These are phyloP conservation scores for Saccharum officinarum DNA, from an alignment of 176 grass and related monocot species.

Conservation along the genomic window DNA sequence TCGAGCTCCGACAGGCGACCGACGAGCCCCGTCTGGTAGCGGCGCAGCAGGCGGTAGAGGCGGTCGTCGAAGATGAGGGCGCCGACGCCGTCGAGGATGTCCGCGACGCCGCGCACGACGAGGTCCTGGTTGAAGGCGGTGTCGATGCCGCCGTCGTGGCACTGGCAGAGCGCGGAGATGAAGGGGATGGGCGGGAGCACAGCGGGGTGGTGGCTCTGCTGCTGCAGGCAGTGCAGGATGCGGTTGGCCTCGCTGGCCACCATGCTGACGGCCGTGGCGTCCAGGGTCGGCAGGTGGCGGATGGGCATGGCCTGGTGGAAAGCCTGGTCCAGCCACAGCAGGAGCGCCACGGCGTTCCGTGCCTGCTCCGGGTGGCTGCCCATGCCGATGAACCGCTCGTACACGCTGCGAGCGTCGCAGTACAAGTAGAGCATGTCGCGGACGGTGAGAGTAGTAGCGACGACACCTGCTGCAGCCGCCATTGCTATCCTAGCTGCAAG, in stretches of 20 bases:
- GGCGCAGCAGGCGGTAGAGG: slow-evolving; percentile 19
- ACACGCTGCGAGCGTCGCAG: slow-evolving; percentile 39
- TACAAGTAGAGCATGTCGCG: slow-evolving; percentile 53
- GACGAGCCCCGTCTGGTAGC: slow-evolving; percentile 18
- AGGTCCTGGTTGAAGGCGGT: slow-evolving; percentile 43
- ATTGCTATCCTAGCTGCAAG: not conserved
- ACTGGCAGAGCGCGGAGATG: slow-evolving; percentile 40
- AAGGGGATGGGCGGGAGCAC: slow-evolving; percentile 33
- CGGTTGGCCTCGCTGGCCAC: slow-evolving; percentile 45
- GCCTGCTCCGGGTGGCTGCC: slow-evolving; percentile 33
- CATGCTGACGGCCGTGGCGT: not conserved
- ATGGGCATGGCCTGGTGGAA: slow-evolving; percentile 33
- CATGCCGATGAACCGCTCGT: slow-evolving; percentile 42
- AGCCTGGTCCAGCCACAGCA: slow-evolving; percentile 58
- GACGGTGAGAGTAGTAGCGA: not conserved
- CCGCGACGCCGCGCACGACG: slow-evolving; percentile 31
- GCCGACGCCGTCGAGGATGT: slow-evolving; percentile 44
- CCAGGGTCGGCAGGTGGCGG: not conserved
- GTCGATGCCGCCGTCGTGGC: not conserved
- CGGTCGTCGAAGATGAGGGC: slow-evolving; percentile 60
- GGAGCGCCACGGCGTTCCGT: slow-evolving; percentile 55
- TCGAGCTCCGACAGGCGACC: slow-evolving; percentile 20
- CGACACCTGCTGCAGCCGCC: not conserved
- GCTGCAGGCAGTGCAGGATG: slow-evolving; percentile 33
- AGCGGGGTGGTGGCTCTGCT: not conserved